Evolutionary conservation across 345 rosid genomes (phyloP), one percentile per base, ranked within the genome.

Genomic region (Corchorus capsularis): DNA sequence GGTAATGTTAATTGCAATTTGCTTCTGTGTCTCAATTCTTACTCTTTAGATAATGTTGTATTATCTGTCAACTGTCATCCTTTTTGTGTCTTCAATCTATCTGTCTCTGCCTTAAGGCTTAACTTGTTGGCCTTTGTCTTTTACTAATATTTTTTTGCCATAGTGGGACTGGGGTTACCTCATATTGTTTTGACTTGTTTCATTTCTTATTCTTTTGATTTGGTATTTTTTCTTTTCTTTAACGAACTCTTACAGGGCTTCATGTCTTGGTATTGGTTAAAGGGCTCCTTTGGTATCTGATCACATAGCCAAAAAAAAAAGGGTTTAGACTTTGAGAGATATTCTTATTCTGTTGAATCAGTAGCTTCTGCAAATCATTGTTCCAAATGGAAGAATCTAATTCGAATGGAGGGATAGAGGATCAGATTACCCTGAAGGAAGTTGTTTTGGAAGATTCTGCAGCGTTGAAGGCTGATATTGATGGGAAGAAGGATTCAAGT

Each of bases 381-480:
- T 66, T 14, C 66, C 52, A 63, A 72, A 80, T 82, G 87, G 89
- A 83, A 69, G 82, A 52, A 27, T 16, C 64, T 53, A 66, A 81
- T 53, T 71, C 82, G 17, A 80, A 80, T 11, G 78, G 78, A 66
- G 71, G 64, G 37, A 7, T 61, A 46, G n/a, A n/a, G n/a, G n/a
- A n/a, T n/a, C n/a, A n/a, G n/a, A n/a, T n/a, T n/a, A n/a, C n/a
- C n/a, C n/a, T 63, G 20, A 45, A 69, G 50, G 57, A 67, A 34
- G 52, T 60, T 6, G 63, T 49, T 4, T 55, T 49, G 34, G 72
- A 81, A 35, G 45, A 65, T 43, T 20, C 47, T 55, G 77, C 72
- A 47, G 85, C 60, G 22, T n/a, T 62, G 19, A 59, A 76, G 63
- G 16, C 32, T 14, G 69, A 75, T 32, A 68, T 10, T 46, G 74